phyloP scores from a whole-genome alignment of 371 early-diverging fungal species.

The Sporodiniella umbellata region DNA sequence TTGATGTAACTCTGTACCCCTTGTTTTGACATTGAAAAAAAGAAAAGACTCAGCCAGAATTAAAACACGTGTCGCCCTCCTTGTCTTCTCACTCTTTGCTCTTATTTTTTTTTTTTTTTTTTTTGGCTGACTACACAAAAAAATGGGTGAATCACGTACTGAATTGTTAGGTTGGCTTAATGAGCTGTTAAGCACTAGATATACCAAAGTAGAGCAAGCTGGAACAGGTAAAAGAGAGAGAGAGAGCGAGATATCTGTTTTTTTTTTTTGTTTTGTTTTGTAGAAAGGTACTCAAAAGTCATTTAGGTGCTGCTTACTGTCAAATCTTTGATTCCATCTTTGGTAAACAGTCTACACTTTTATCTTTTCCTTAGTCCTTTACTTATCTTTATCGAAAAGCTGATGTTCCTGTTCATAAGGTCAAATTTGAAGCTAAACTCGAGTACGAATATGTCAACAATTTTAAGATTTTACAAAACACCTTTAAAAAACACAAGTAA shows the following conservation, averaged over 20 bases:
- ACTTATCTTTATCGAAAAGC: too few species aligned
- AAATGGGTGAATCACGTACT: constrained; percentile 77
- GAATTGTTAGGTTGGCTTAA: constrained; percentile 92
- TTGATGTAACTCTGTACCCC: too few species aligned
- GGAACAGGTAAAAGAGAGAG: constrained; percentile 70
- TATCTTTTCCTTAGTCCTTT: too few species aligned
- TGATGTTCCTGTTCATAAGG: constrained; percentile 76
- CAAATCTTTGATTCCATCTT: constrained; percentile 94
- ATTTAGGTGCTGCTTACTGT: constrained; percentile 82
- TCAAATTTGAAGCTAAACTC: constrained; percentile 89
- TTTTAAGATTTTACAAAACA: constrained; percentile 85
- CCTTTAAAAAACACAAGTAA: constrained; percentile 78
- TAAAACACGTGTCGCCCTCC: constrained; percentile 1
- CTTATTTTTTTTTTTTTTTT: constrained; percentile 1
- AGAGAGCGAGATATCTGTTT: neutral
- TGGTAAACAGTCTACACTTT: constrained; percentile 32
- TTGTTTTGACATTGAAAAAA: neutral
- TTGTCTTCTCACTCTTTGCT: too few species aligned
- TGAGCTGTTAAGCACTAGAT: constrained; percentile 79
- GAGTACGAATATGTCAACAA: constrained; percentile 92
- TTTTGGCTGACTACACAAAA: neutral
- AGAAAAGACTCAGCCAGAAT: neutral
- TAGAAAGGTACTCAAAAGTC: neutral
- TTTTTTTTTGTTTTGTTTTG: neutral
- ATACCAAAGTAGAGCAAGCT: constrained; percentile 91